Evolutionary conservation across 78 protist genomes (phyloP).

Genomic region (Creolimax fragrantissima): DNA sequence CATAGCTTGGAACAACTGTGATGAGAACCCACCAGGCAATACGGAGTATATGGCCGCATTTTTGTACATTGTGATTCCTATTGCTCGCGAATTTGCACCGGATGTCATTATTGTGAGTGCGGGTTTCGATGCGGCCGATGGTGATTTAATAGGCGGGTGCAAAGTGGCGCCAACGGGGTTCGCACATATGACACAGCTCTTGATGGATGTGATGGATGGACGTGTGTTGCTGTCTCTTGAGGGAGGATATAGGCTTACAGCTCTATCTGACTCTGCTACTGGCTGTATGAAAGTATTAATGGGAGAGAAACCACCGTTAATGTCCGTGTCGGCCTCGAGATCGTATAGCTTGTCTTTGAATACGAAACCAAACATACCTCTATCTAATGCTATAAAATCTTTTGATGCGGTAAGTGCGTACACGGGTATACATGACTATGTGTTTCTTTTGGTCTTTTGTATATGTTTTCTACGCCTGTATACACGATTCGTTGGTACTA

Average conservation of each 20-base stretch:
- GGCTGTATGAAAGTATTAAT: background rate
- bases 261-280: background rate
- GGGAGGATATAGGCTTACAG: constrained; percentile 31
- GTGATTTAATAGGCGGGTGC: constrained; percentile 31
- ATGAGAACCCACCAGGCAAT: constrained; percentile 17
- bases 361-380: background rate
- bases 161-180: background rate
- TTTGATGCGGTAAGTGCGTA: background rate
- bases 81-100: constrained; percentile 29
- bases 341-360: background rate
- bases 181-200: background rate
- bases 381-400: background rate
- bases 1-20: constrained; percentile 6
- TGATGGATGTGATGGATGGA: constrained; percentile 2
- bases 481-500: too few species aligned
- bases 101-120: constrained; percentile 44
- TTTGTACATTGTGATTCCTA: constrained; percentile 24
- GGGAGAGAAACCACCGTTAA: background rate
- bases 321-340: background rate
- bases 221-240: constrained; percentile 27
- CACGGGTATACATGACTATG: background rate
- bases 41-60: constrained; percentile 40
- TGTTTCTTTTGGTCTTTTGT: background rate
- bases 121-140: constrained; percentile 64
- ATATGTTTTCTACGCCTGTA: too few species aligned